Conservation (phyloP, 2,329 filamentous ascomycete genomes). For the Fusarium foetens region DNA sequence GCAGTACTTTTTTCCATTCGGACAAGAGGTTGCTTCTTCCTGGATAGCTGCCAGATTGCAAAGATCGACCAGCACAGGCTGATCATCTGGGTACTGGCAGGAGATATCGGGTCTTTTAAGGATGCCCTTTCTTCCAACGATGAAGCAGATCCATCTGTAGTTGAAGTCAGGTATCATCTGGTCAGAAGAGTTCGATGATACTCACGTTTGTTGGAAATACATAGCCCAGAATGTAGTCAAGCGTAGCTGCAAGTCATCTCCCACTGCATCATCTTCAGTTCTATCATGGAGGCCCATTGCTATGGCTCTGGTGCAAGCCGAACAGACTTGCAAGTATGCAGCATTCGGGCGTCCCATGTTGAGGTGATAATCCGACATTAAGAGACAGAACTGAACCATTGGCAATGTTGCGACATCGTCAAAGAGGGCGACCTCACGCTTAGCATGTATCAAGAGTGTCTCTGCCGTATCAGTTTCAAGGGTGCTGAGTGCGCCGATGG, state of each 20-base stretch:
- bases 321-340: not conserved
- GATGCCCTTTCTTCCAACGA: not conserved
- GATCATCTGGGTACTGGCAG: not conserved
- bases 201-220: not conserved
- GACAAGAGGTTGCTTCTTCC: not conserved
- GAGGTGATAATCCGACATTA: not conserved
- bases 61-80: not conserved
- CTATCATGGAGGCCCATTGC: no score
- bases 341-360: not conserved
- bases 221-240: not conserved
- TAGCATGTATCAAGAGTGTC: not conserved
- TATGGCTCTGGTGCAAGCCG: not conserved
- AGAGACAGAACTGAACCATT: not conserved
- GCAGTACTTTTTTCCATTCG: fast-evolving
- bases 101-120: not conserved
- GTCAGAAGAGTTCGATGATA: fast-evolving
- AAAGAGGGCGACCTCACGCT: not conserved
- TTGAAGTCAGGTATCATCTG: fast-evolving
- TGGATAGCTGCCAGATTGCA: not conserved
- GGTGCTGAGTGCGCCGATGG: not conserved
- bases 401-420: not conserved
- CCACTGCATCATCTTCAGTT: fast-evolving
- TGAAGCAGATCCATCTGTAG: fast-evolving
- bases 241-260: not conserved
- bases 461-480: fast-evolving